Evolutionary conservation across 306 rosid genomes (phyloP).

Genomic region (Rosa lucieae): DNA sequence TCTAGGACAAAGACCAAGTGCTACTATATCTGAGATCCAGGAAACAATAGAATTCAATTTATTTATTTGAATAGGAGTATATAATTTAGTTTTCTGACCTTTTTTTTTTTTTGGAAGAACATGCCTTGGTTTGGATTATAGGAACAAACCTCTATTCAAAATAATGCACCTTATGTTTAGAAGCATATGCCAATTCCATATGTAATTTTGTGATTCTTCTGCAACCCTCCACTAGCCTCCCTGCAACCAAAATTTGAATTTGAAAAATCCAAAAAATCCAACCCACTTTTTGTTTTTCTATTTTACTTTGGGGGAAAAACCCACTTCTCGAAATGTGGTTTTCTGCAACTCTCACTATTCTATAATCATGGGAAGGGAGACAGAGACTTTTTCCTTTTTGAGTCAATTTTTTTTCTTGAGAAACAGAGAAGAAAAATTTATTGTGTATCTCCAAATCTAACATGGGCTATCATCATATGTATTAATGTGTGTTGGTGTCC

Average conservation of each 20-base stretch:
- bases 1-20: conserved; percentile 7
- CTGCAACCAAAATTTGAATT: conserved; percentile 28
- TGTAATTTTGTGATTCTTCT: conserved; percentile 13
- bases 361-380: conserved; percentile 16
- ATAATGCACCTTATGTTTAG: conserved; percentile 28
- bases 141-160: background rate
- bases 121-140: background rate
- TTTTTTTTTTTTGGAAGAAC: background rate
- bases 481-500: conserved; percentile 23
- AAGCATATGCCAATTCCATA: conserved; percentile 11
- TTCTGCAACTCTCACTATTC: conserved; percentile 30
- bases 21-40: background rate
- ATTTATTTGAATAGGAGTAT: background rate
- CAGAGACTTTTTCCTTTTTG: conserved; percentile 16
- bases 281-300: background rate
- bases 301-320: background rate
- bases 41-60: background rate
- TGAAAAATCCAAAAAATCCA: background rate
- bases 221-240: conserved; percentile 25
- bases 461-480: conserved; percentile 22
- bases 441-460: background rate
- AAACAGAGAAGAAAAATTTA: background rate
- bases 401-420: background rate
- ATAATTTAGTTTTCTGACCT: background rate
- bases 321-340: conserved; percentile 27